Evolutionary conservation across 2,329 filamentous ascomycete genomes (phyloP).

Genomic region (Teratosphaeria pseudoeucalypti): DNA sequence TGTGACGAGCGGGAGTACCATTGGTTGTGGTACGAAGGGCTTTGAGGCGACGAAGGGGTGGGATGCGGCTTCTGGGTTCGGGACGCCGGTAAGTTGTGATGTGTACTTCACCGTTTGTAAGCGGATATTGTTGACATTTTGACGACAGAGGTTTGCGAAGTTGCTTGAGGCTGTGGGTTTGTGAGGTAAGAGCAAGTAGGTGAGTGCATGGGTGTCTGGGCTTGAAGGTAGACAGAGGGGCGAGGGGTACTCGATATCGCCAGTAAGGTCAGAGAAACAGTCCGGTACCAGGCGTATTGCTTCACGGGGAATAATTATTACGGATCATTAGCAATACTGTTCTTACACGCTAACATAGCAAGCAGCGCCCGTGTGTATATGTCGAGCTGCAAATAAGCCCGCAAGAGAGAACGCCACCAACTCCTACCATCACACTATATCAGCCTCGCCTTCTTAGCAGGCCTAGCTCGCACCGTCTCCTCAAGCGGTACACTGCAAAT

Average conservation of each 20-base stretch:
- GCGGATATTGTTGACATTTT: not conserved
- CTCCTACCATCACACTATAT: not conserved
- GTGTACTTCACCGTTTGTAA: not conserved
- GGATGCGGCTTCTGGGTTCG: constrained; percentile 24
- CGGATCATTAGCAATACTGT: not conserved
- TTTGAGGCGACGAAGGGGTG: constrained; percentile 23
- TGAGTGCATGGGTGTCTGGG: not conserved
- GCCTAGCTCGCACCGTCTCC: not conserved
- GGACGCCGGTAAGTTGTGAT: constrained; percentile 11
- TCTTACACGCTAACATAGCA: not conserved
- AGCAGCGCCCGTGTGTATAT: not conserved
- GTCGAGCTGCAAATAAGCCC: not conserved
- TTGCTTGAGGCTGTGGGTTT: not conserved
- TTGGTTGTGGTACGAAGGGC: constrained; percentile 18
- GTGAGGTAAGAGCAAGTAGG: not conserved
- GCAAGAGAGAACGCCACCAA: not conserved
- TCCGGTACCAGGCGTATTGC: not conserved
- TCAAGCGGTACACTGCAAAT: not conserved
- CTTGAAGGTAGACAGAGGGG: too few relatives aligned
- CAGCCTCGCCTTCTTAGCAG: not conserved
- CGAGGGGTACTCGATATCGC: too few relatives aligned
- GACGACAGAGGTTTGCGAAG: not conserved
- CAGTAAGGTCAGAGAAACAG: not conserved
- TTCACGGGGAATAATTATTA: too few relatives aligned
- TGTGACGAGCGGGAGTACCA: constrained; percentile 27